phyloP scores from a whole-genome alignment of 2,329 filamentous ascomycete species.

The Colletotrichum abscissum region DNA sequence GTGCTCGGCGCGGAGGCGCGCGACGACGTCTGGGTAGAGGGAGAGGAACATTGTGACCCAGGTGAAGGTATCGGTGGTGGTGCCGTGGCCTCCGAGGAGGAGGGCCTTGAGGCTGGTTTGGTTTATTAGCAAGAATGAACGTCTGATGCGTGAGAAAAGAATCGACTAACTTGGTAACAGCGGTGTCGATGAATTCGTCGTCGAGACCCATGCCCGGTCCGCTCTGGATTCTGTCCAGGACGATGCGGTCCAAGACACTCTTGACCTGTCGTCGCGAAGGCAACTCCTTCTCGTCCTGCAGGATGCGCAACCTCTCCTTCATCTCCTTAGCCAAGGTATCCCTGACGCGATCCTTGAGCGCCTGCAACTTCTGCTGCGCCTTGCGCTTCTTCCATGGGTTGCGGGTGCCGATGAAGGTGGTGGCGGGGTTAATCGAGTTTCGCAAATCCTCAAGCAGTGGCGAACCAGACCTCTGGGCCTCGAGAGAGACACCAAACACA shows the following conservation, averaged over 20 bases:
- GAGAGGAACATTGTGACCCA: constrained; percentile 38
- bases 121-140: background rate
- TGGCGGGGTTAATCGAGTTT: constrained; percentile 28
- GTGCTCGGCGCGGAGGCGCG: constrained; percentile 39
- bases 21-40: constrained; percentile 36
- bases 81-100: constrained; percentile 42
- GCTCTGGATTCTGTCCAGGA: constrained; percentile 37
- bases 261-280: constrained; percentile 33
- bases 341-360: constrained; percentile 19
- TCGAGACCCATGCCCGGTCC: constrained; percentile 26
- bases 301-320: constrained; percentile 8
- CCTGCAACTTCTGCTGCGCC: constrained; percentile 13
- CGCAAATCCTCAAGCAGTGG: constrained; percentile 36
- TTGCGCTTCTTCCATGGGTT: constrained; percentile 31
- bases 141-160: accelerated
- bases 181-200: constrained; percentile 38
- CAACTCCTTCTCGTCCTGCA: constrained; percentile 36
- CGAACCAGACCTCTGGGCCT: constrained; percentile 37
- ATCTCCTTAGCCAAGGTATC: constrained; percentile 22
- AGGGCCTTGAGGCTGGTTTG: constrained; percentile 39
- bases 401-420: constrained; percentile 17
- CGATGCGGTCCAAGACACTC: constrained; percentile 40
- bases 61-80: constrained; percentile 39
- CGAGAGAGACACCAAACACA: constrained; percentile 37
- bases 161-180: constrained; percentile 23